Evolutionary conservation across 768 basidiomycete genomes (phyloP), one percentile per base, ranked within the genome.

Genomic region (Lanmaoa pseudosensibilis): DNA sequence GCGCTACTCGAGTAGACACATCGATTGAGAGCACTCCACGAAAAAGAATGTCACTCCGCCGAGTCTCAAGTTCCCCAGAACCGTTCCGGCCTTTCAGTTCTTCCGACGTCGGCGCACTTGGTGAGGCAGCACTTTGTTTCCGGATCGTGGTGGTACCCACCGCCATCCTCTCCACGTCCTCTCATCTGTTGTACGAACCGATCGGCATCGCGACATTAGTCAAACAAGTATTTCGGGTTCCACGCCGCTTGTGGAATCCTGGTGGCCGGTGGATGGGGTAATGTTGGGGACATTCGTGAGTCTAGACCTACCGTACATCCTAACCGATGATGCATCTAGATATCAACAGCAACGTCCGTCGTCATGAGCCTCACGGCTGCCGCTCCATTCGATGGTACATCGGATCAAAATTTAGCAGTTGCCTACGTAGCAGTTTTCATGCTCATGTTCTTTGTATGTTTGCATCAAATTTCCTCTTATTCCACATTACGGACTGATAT

Each of bases 221-320:
- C 51, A 81, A 80, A 46, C 80, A 81, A 58, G 61, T 87, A 48
- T 90, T 87, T 62, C 90, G 88, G 83, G 87, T 91, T 3, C 90
- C 90, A 1, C 85, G 88, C 64, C 78, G 86, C 30, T 90, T 91
- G 84, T 62, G 90, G 88, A 0, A 77, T 91, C 23, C 63, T 90
- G 0, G 81, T 82, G 3, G 87, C 88, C 0, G 88, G 87, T 38
- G 82, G 80, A 4, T 90, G 83, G 82, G 80, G 76, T 9, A 90
- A 90, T 61, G 80, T 80, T 44, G 87, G 84, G 11, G 88, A 88
- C 64, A 80, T 90, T 33, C 85, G 87, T 89, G 63, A 65, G 84
- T 57, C 9, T 12, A 2, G 4, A 10, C 33, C 73, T 40, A 16
- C 16, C 33, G 2, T 13, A 19, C 30, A 9, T 15, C 16, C 38